phyloP scores from a whole-genome alignment of 202 grass and related monocot genomes.

The Brachypodium distachyon region DNA sequence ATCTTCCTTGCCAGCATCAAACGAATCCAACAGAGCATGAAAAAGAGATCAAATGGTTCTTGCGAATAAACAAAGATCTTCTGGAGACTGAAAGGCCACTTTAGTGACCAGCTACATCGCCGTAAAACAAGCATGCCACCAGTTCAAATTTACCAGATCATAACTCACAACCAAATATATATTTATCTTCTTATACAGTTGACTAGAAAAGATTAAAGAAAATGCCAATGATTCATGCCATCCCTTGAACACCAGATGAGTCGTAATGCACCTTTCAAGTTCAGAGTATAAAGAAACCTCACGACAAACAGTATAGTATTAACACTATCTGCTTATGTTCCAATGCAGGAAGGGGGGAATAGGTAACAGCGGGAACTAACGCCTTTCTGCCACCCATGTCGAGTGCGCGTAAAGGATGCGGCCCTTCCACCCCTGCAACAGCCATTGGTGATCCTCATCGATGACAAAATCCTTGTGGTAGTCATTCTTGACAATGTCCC shows the following conservation, averaged over 20 bases:
- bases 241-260: neutral
- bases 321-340: neutral
- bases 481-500: constrained; percentile 26
- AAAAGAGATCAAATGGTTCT: neutral
- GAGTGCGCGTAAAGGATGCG: constrained; percentile 44
- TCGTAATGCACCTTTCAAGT: neutral
- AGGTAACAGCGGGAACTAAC: neutral
- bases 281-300: neutral
- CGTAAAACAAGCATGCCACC: neutral
- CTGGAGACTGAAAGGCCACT: neutral
- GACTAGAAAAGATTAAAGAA: neutral
- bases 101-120: neutral
- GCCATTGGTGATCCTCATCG: constrained; percentile 34
- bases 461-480: constrained; percentile 74
- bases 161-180: neutral
- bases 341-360: neutral
- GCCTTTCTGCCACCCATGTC: constrained; percentile 35
- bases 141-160: neutral
- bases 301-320: neutral
- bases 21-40: neutral
- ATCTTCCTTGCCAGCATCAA: neutral
- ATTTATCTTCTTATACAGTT: neutral
- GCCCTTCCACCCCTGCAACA: constrained; percentile 69
- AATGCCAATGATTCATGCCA: neutral
- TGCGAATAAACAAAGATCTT: neutral